Evolutionary conservation across 768 basidiomycete genomes (phyloP).

Genomic region (Xerocomus spinulosus): DNA sequence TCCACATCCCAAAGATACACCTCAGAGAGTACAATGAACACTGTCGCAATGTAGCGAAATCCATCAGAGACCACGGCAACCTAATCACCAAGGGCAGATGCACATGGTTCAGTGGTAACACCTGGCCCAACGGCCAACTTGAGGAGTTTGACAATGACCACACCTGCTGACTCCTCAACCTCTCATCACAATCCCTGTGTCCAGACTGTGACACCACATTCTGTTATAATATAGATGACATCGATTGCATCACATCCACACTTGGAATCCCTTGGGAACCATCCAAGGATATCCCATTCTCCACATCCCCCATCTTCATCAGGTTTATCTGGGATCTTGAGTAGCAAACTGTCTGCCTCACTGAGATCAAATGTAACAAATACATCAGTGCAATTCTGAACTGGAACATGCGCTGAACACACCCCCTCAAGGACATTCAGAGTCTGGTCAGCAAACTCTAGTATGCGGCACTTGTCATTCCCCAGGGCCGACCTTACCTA

Average conservation of each 20-base stretch:
- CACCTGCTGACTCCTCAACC: not conserved
- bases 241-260: rapidly evolving
- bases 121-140: rapidly evolving
- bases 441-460: not conserved
- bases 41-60: not conserved
- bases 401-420: not conserved
- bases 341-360: not conserved
- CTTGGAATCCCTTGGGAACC: not conserved
- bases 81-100: not conserved
- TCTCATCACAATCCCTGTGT: not conserved
- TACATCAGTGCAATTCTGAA: not conserved
- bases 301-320: conserved; percentile 17
- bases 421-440: not conserved
- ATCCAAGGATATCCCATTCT: not conserved
- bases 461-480: not conserved
- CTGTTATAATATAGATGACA: not conserved
- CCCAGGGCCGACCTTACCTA: not conserved
- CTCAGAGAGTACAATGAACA: not conserved
- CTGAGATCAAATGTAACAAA: not conserved
- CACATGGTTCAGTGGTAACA: not conserved
- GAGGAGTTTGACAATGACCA: not conserved
- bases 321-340: conserved; percentile 18
- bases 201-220: not conserved
- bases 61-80: not conserved
- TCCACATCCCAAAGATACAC: not conserved